Base-by-base conservation (phyloP, 2,329 filamentous ascomycete species). In the Pezicula neosporulosa region DNA sequence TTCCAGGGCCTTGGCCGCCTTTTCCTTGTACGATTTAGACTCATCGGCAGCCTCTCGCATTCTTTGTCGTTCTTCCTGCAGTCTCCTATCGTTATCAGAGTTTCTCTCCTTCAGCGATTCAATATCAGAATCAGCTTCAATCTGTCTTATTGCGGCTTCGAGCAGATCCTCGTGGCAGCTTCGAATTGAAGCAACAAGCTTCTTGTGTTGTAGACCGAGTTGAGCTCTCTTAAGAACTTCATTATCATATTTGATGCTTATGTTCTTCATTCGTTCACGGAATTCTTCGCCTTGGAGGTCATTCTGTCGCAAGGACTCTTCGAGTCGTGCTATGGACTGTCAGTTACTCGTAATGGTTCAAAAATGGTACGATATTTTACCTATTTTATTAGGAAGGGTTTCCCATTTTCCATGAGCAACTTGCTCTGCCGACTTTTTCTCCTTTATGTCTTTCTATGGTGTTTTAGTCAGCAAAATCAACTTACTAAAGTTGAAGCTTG, bases 91-190 rank as follows among this genome's bases (percentile, higher is more conserved):
- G 52, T 90, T 81, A 44, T 81, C 75, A 8, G 68, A 60, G 59
- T 90, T 90, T 52, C 85, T 84, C 15, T 74, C 72, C 60, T 82
- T 80, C n/a, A 97, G 74, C 6, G 81, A 80, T 42, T 82, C 76
- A 3, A 87, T 69, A 62, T 99, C 94, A 0, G 91, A 97, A n/a
- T 76, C 68, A 1, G 90, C 92, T 72, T 99, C 94, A 28, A 95
- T 80, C 1, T 81, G 72, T 54, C 83, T 77, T 42, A 97, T 77
- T 58, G 89, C 80, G 2, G 81, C 83, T 60, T 92, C 84, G 15
- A 92, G 69, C 10, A 90, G 71, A 13, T 80, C 78, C 43, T 85
- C 77, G 48, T 88, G 82, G 6, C 82, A 76, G 45, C 74, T 68
- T 13, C 82, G 80, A 42, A 96, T 78, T 18, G 70, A 64, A n/a